Base-by-base conservation (phyloP, 371 early-diverging fungal species). In the Mortierella sp. region DNA sequence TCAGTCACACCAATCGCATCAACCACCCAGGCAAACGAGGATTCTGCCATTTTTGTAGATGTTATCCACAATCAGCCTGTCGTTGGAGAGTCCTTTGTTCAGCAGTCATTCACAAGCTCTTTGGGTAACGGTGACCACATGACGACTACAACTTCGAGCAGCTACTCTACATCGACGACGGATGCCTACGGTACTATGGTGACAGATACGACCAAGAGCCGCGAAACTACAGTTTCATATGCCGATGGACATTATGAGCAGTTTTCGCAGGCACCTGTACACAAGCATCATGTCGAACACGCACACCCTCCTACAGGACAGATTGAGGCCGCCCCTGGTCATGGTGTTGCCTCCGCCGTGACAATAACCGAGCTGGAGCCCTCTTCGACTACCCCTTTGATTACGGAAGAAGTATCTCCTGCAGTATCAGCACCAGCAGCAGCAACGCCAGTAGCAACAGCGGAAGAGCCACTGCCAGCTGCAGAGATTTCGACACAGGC, bases 231-330 rank as follows among this genome's bases (percentile, higher is more conserved):
- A 6, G 54, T 76, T 10, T 57, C 69, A 19, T 81, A 81, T 50
- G 57, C 76, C 11, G 81, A 81, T 59, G 81, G 77, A 24, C 76
- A 72, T 28, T 74, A 76, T 13, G 81, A 59, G 51, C 73, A 73
- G 31, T 70, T 76, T 37, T 34, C 77, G 2, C 73, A 70, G 19
- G 74, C 73, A 31, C 16, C 43, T 51, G 37, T 16, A 1, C 71
- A 76, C 59, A 73, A 80, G n/a, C 76, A 80, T 40, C 6, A 53
- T 16, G 71, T 75, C n/a, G 72, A 79, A 21, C 64, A 72, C 28
- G 40, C 76, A 19, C 70, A 70, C 21, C 31, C n/a, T 37, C 67
- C 43, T 21, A 37, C 37, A 37, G 74, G 64, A 34, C 67, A 64
- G 64, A 61, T 74, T 37, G 74, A 74, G 34, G 51, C 16, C 1